Base-by-base conservation (phyloP, 306 rosid species). In the Oxytropis ochrocephala region DNA sequence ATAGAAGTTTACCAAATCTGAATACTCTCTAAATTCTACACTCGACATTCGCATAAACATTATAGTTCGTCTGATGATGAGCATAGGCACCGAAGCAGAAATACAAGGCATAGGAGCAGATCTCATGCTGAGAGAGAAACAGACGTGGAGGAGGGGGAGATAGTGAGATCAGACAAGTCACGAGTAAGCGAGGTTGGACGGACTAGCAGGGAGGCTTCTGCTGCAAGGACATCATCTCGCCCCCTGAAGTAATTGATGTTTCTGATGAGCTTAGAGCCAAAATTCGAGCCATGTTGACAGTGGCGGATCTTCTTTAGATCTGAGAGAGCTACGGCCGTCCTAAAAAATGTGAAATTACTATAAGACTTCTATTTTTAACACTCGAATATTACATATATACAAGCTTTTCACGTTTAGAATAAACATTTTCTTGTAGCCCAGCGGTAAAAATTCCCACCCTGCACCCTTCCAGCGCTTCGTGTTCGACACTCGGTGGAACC, bases 231-330 rank as follows among this genome's bases (percentile, higher is more conserved):
- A 32, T 81, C 85, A 52, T 79, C 95, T 35, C 86, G 80, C 56
- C 74, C 91, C 76, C 85, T 2, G 87, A 76, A 72, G 38, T 84
- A 41, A 71, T 84, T 2, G 80, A 79, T 81, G 85, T 88, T 42
- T 76, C 97, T 12, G 90, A 91, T 72, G 96, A 88, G 49, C 91
- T 91, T 57, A 83, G 92, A 77, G 96, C 97, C 73, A 91, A 91
- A 87, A 89, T 91, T 33, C 84, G 90, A 39, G 97, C 91, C 60
- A 91, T 91, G 96, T 81, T 90, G 80, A 82, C n/a, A n/a, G n/a
- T n/a, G n/a, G n/a, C n/a, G n/a, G n/a, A n/a, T n/a, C n/a, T n/a
- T n/a, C n/a, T n/a, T n/a, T n/a, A n/a, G n/a, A n/a, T n/a, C n/a
- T n/a, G n/a, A n/a, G n/a, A n/a, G n/a, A n/a, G n/a, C n/a, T n/a